Base-by-base conservation (phyloP, 2,329 filamentous ascomycete genomes). In the Pseudogymnoascus sp. region DNA sequence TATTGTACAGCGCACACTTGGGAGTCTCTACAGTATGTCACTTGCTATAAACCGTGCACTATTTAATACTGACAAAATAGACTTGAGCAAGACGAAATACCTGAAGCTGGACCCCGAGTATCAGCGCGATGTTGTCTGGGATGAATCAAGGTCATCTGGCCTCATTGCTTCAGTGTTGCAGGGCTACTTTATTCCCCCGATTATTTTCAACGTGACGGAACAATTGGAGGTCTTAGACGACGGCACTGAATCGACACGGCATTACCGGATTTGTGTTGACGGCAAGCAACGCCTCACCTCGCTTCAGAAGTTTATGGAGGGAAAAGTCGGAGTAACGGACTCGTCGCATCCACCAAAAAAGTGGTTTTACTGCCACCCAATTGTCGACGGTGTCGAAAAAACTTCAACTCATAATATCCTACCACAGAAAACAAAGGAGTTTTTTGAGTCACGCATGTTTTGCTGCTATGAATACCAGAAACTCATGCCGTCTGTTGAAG, bases 251-350 rank as follows among this genome's bases (percentile, higher is more conserved):
- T 61, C 63, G 29, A 51, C 65, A 15, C 66, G 64, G 33, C 67
- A 70, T 58, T 68, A 63, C 12, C 70, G 76, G 9, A 71, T 77
- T 15, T 79, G 77, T 63, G 74, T 80, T 7, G 77, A 80, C 67
- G 79, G 79, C 3, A 80, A 80, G 67, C 78, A 81, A 65, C 74
- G 79, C 12, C 68, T 81, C 4, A 76, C 77, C 1, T 79, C 78
- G 1, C 70, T 80, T 13, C 67, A 69, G 12, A 76, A 74, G 15
- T 81, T 80, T 59, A 73, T 79, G 64, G 73, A 71, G 21, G 79
- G 78, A 2, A 66, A 74, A 25, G 77, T 81, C 42, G 75, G 75
- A 3, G 77, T 77, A 60, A 69, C 73, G 21, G 78, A 80, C 55
- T 68, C 71, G 25, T 69, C 70, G 3, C 71, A 73, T 8, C 71